A percentile compares a stretch with the other conserved stretches of the same genome.
Conservation (phyloP, 352 stramenopile species). For the Pythium volutum region DNA sequence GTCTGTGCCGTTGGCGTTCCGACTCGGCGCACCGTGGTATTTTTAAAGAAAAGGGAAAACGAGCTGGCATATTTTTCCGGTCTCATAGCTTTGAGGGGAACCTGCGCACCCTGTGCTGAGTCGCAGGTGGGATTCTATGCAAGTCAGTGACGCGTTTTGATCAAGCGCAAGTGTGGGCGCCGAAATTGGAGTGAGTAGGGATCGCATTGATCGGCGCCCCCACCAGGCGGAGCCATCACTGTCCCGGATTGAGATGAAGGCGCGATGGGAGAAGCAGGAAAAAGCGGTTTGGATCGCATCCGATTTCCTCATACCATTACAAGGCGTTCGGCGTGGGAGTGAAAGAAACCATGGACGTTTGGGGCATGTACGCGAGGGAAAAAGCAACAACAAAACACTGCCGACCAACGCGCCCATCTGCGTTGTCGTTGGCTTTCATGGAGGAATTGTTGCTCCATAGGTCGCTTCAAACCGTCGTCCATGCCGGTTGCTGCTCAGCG, state of each 20-base stretch:
- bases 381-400: neutral
- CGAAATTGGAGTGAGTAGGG: constrained; percentile 11
- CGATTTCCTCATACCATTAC: neutral
- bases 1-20: constrained; percentile 18
- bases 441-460: neutral
- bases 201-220: constrained; percentile 20
- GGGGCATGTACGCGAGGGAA: neutral
- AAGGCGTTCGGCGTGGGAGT: neutral
- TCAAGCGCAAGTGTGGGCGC: neutral
- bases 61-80: constrained; percentile 21
- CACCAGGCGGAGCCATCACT: neutral
- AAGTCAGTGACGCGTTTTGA: neutral
- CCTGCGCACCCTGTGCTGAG: constrained; percentile 22
- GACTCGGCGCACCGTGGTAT: constrained; percentile 2
- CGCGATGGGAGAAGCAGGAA: constrained; percentile 4
- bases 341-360: neutral
- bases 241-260: constrained; percentile 6
- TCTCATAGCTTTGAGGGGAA: neutral
- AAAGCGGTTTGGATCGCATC: constrained; percentile 7
- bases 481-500: constrained; percentile 9
- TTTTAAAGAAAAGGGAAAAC: constrained; percentile 18
- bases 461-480: neutral
- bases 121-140: neutral
- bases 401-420: constrained; percentile 10
- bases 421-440: constrained; percentile 13